Conservation (phyloP, 768 basidiomycete genomes). For the Nidularia sp. region DNA sequence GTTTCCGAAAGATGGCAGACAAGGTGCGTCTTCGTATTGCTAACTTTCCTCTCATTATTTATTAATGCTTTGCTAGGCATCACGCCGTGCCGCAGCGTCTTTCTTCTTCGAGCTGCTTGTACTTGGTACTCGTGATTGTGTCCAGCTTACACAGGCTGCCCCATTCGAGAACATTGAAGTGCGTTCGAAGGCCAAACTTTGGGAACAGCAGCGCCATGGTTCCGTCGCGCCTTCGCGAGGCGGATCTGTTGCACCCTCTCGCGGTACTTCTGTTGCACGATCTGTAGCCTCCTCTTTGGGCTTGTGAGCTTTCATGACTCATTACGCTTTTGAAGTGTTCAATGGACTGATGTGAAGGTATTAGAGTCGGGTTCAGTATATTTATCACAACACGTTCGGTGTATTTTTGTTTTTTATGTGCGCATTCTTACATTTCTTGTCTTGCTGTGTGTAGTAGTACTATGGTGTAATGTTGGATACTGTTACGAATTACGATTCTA, state of each 20-base stretch:
- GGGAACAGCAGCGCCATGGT: constrained; percentile 57
- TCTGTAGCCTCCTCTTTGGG: constrained; percentile 44
- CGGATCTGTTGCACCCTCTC: constrained; percentile 17
- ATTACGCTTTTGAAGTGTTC: no score
- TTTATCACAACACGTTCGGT: no score
- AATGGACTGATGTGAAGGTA: no score
- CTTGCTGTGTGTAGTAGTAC: no score
- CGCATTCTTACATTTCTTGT: no score
- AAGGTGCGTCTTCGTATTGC: constrained; percentile 46
- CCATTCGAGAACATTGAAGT: constrained; percentile 88
- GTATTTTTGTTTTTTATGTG: no score
- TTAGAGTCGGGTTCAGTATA: no score
- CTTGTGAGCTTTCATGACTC: constrained; percentile 11
- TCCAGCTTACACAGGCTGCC: constrained; percentile 70
- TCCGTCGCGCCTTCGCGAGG: constrained; percentile 15
- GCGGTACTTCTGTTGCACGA: constrained; percentile 32
- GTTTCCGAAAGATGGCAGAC: constrained; percentile 75
- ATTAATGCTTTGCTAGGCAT: constrained; percentile 48
- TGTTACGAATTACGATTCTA: no score
- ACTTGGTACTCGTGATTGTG: constrained; percentile 87
- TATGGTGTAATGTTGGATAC: no score
- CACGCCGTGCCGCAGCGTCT: constrained; percentile 86
- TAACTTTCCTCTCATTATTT: not conserved
- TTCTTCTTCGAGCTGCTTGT: constrained; percentile 99
- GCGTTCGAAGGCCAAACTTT: constrained; percentile 76